Evolutionary conservation across 495 filamentous ascomycete genomes (phyloP).

Genomic region (Tricharina praecox): DNA sequence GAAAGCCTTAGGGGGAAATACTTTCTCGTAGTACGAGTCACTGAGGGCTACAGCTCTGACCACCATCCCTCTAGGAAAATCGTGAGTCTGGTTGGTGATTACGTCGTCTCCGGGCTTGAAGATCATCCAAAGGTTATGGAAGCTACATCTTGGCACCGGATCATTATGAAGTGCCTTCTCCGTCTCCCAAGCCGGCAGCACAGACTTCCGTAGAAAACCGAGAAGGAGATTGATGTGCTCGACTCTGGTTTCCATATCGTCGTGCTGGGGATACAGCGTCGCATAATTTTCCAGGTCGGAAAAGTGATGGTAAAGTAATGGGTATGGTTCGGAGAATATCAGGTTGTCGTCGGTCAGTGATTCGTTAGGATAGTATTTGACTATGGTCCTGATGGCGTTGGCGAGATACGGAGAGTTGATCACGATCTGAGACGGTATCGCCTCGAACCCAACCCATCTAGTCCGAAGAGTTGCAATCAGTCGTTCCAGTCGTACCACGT

Average conservation of each 20-base stretch:
- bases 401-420: background rate
- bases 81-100: constrained; percentile 52
- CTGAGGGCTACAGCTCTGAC: no score
- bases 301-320: background rate
- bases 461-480: no score
- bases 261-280: background rate
- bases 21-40: no score
- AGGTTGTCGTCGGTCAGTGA: background rate
- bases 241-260: background rate
- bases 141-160: constrained; percentile 39
- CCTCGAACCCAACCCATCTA: no score
- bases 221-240: background rate
- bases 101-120: constrained; percentile 82
- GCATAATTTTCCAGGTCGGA: background rate
- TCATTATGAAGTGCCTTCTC: background rate
- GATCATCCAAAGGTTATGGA: constrained; percentile 75
- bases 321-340: background rate
- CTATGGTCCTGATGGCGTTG: background rate
- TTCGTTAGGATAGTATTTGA: background rate
- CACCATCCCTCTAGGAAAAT: no score
- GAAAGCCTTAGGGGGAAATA: no score
- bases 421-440: background rate
- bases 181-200: background rate
- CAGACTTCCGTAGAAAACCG: background rate
- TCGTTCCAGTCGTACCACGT: background rate